These are phyloP conservation scores for Fusarium mundagurra DNA, from an alignment of 2,329 filamentous ascomycete species.

Conservation along the genomic window DNA sequence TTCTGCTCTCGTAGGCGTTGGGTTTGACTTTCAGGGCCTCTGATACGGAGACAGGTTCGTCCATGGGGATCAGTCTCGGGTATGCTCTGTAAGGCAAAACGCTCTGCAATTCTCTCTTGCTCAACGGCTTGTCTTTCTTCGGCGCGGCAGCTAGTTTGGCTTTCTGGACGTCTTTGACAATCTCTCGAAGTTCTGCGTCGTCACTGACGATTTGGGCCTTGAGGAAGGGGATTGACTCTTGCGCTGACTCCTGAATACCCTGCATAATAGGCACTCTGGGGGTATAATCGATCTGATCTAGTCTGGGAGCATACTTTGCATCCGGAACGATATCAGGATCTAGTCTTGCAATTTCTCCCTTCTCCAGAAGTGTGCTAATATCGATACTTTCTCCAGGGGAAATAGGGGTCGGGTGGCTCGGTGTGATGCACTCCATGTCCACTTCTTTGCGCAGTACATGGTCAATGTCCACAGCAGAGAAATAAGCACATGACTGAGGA, in stretches of 20 bases:
- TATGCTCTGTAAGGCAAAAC: conserved; percentile 52
- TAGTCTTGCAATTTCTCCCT: conserved; percentile 73
- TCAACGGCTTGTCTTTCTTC: conserved; percentile 39
- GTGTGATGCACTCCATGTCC: conserved; percentile 96
- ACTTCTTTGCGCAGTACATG: conserved; percentile 97
- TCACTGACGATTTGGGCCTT: conserved; percentile 83
- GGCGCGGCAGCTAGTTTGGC: conserved; percentile 27
- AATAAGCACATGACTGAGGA: conserved; percentile 93
- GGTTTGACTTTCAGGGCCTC: conserved; percentile 45
- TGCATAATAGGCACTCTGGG: conserved; percentile 84
- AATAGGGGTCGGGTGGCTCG: conserved; percentile 82
- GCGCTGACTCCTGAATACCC: conserved; percentile 62
- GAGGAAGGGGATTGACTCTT: conserved; percentile 70
- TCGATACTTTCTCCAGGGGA: conserved; percentile 87
- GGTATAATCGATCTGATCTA: conserved; percentile 73
- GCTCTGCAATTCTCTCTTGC: conserved; percentile 42
- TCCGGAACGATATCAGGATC: conserved; percentile 72
- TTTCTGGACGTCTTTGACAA: conserved; percentile 70
- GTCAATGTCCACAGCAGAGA: conserved; percentile 95
- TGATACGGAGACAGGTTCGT: conserved; percentile 49
- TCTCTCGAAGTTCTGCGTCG: conserved; percentile 77
- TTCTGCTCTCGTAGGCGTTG: conserved; percentile 31
- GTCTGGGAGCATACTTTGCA: conserved; percentile 59
- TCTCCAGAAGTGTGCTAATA: conserved; percentile 79
- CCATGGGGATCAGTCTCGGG: conserved; percentile 48